phyloP scores from a whole-genome alignment of 371 early-diverging fungal genomes.

The Saksenaea vasiformis region DNA sequence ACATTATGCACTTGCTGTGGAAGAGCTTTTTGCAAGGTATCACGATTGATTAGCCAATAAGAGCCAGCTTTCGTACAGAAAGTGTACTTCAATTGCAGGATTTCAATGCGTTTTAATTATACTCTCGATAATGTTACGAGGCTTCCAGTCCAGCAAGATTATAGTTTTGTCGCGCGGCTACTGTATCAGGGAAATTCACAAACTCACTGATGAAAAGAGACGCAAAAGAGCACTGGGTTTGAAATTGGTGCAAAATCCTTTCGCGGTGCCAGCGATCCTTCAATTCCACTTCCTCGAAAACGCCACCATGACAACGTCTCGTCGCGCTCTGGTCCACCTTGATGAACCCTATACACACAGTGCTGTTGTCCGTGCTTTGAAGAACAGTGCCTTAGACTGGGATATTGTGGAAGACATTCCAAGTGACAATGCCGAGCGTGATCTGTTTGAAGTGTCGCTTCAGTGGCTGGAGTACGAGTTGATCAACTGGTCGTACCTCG shows the following conservation, averaged over 20 bases:
- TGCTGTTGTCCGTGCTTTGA: conserved; percentile 37
- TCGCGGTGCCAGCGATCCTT: not conserved
- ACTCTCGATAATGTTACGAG: too few species aligned
- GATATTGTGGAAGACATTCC: conserved; percentile 17
- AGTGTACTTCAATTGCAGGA: too few species aligned
- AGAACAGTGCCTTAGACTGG: conserved; percentile 32
- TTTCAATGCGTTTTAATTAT: too few species aligned
- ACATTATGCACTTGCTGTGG: too few species aligned
- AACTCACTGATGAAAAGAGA: too few species aligned
- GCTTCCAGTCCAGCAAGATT: too few species aligned
- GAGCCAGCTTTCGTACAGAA: too few species aligned
- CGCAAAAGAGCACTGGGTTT: too few species aligned
- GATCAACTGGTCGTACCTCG: conserved; percentile 58
- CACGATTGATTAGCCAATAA: too few species aligned
- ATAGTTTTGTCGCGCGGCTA: too few species aligned
- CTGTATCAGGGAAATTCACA: too few species aligned
- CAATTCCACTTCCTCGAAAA: not conserved
- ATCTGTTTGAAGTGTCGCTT: conserved; percentile 28
- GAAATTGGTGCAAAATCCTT: not conserved
- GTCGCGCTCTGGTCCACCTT: conserved; percentile 41
- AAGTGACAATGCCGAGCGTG: conserved; percentile 21
- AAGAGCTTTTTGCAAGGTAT: too few species aligned
- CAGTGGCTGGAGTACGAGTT: conserved; percentile 75
- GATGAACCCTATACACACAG: conserved; percentile 49
- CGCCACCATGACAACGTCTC: not conserved